Evolutionary conservation across 169 alveolate species (phyloP), one percentile per base, ranked within the genome.

Genomic region (Cardiosporidium cionae): DNA sequence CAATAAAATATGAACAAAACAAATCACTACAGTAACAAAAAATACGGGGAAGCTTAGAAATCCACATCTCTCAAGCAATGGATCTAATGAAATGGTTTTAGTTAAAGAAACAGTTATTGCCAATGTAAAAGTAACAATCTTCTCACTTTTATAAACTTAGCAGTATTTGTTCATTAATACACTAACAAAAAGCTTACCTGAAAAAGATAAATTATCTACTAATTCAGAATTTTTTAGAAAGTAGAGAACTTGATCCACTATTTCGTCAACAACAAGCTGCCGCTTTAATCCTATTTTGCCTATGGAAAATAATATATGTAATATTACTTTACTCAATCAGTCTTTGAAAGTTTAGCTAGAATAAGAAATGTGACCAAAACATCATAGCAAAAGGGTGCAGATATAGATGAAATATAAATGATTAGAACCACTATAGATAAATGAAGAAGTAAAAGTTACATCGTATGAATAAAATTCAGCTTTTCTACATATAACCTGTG

Each of bases 251-350:
- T 90, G 95, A 63, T 89, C 95, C 33, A 90, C 83, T 29, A 90
- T 85, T 76, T 90, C 95, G 68, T 90, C 95, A 34, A 86, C 85
- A 5, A 87, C 84, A 34, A 90, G 73, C 70, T 90, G 90, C 69
- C 95, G 82, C 52, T 86, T 87, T 32, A 90, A 80, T 22, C 94
- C 95, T 27, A 86, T 76, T 74, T 84, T 81, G 4, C 95, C 95
- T 74, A 9, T 1, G 1, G 68, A 29, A 34, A n/a, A 25, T 27
- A 37, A 64, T 0, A 35, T 0, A 33, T n/a, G 4, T 25, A 4
- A 64, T n/a, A n/a, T n/a, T n/a, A n/a, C n/a, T n/a, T n/a, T n/a
- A n/a, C n/a, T n/a, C n/a, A n/a, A n/a, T n/a, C n/a, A n/a, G n/a
- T n/a, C n/a, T n/a, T n/a, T n/a, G n/a, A n/a, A n/a, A n/a, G n/a